Base-by-base conservation (phyloP, 192 early-diverging fungal genomes). In the Paraglomus brasilianum region DNA sequence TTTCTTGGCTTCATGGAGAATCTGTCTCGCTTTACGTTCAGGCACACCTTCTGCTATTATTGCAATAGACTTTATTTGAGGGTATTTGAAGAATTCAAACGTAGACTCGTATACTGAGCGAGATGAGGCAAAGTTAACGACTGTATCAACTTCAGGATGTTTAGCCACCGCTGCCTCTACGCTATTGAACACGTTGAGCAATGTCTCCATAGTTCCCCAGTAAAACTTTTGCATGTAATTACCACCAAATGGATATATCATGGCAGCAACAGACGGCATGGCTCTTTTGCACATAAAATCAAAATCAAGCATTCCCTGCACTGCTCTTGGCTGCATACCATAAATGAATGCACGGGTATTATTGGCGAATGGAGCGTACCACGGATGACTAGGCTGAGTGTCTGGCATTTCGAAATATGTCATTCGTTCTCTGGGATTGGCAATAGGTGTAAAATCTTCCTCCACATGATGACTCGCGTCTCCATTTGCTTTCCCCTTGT, bases 151-250 rank as follows among this genome's bases (percentile, higher is more conserved):
- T 55, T 95, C 95, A 42, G 93, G 91, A 89, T 89, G 94, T 67
- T 88, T 86, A 72, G 80, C 76, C 65, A 87, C 81, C 0, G 95
- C 96, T 78, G 94, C 94, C 58, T 87, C 81, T 53, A 96, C 76
- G 41, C 89, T 86, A 13, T 94, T 92, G 81, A 95, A 97, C 24
- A 98, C 96, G 19, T 93, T 91, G 55, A 98, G 75, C 50, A 98
- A 84, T 41, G 94, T 96, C 81, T 98, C 96, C 83, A 95, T 91
- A 47, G 95, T 97, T 49, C 96, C 96, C 96, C 96, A 98, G 87
- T 98, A 98, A 86, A 98, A 98, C 80, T 97, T 98, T 77, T 98
- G 96, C 62, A 98, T 92, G 75, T 98, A 95, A 81, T 93, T 92
- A 49, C 96, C 96, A 67, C 96, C 94, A 79, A 98, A 98, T 66